Evolutionary conservation across 208 protist species (phyloP).

Genomic region (Angomonas deanei): DNA sequence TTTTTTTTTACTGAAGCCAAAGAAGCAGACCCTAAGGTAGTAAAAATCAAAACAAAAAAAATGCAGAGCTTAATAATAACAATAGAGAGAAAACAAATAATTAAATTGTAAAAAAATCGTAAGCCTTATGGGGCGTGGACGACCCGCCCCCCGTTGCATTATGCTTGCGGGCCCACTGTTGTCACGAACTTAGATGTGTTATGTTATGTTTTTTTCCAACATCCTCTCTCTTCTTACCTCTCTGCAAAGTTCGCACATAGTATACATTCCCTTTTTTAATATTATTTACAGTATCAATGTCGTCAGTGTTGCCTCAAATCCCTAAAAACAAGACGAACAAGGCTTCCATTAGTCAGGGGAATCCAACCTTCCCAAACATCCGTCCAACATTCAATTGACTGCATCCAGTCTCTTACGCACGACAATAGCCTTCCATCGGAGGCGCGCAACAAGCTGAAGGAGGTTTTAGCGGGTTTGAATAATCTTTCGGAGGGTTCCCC

Average conservation of each 20-base stretch:
- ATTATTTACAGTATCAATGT: constrained; percentile 3
- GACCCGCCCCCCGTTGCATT: too few relatives aligned
- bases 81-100: too few relatives aligned
- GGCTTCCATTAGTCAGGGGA: background rate
- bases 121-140: too few relatives aligned
- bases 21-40: background rate
- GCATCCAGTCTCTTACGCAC: background rate
- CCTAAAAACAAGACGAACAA: background rate
- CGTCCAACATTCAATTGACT: background rate
- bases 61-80: too few relatives aligned
- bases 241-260: background rate
- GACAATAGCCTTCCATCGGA: background rate
- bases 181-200: too few relatives aligned
- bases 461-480: background rate
- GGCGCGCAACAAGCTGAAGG: background rate
- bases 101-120: too few relatives aligned
- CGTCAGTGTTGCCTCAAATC: background rate
- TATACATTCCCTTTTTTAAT: constrained; percentile 11
- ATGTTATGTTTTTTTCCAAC: constrained; percentile 1
- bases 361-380: background rate
- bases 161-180: too few relatives aligned
- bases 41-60: constrained; percentile 3
- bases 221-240: background rate
- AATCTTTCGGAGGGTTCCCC: background rate
- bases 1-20: constrained; percentile 1